Percentiles rank a stretch among this genome's conserved stretches.
These are phyloP conservation scores for Perkinsus olseni DNA, from an alignment of 169 alveolate species.

Conservation along the genomic window DNA sequence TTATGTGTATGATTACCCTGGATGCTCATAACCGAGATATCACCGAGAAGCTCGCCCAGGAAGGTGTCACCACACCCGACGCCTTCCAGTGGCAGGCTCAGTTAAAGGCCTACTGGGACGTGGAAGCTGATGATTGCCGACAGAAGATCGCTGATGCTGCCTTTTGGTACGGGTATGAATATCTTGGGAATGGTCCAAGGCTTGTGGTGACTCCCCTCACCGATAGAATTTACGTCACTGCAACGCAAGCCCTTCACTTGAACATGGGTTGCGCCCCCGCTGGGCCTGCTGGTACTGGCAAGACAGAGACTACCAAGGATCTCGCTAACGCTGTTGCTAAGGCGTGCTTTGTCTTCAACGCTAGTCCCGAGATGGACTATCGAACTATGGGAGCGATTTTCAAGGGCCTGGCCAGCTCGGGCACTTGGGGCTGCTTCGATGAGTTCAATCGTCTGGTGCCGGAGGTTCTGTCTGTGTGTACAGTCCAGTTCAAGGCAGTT, in stretches of 20 bases:
- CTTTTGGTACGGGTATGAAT: constrained; percentile 87
- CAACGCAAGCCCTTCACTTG: constrained; percentile 90
- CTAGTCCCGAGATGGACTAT: constrained; percentile 90
- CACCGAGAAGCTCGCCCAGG: constrained; percentile 69
- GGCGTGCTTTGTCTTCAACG: constrained; percentile 89
- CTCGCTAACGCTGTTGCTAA: constrained; percentile 84
- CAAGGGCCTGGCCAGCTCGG: constrained; percentile 92
- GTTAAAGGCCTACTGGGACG: constrained; percentile 83
- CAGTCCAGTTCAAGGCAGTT: constrained; percentile 89
- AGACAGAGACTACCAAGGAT: constrained; percentile 90
- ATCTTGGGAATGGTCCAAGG: constrained; percentile 91
- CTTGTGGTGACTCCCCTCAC: constrained; percentile 92
- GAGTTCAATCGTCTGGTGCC: constrained; percentile 91
- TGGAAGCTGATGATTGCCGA: constrained; percentile 60
- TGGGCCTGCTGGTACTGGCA: constrained; percentile 97
- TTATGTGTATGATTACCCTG: constrained; percentile 88
- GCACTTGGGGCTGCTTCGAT: constrained; percentile 97
- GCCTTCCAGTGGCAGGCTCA: constrained; percentile 93
- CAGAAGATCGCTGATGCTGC: constrained; percentile 83
- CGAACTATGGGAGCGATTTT: constrained; percentile 90
- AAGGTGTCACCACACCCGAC: constrained; percentile 67
- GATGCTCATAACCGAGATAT: constrained; percentile 93
- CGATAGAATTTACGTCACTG: constrained; percentile 92
- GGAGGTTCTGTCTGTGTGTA: constrained; percentile 91
- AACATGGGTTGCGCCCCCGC: constrained; percentile 97